These are phyloP conservation scores for Dissoconium aciculare DNA, from an alignment of 2,329 filamentous ascomycete genomes.

Conservation along the genomic window DNA sequence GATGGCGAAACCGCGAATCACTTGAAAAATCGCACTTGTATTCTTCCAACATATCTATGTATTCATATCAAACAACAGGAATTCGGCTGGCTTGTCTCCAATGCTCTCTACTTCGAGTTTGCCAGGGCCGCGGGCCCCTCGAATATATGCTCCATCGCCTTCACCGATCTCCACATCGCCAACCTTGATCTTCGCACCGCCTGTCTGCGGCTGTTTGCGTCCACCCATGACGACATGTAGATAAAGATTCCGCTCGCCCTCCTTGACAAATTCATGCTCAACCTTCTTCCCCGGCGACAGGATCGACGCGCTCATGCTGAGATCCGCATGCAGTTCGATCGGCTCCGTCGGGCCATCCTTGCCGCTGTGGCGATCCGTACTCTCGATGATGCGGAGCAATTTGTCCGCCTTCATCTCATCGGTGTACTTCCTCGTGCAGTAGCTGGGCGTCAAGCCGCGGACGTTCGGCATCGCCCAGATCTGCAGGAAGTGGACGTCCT, in stretches of 20 bases:
- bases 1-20: too few species aligned
- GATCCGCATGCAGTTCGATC: constrained; percentile 72
- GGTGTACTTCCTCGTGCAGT: constrained; percentile 58
- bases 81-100: constrained; percentile 33
- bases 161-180: constrained; percentile 54
- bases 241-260: constrained; percentile 56
- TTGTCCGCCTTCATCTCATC: constrained; percentile 57
- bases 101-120: constrained; percentile 34
- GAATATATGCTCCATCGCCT: constrained; percentile 69
- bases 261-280: constrained; percentile 54
- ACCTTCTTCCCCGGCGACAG: constrained; percentile 51
- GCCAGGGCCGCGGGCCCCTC: constrained; percentile 31
- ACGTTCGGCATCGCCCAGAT: constrained; percentile 78
- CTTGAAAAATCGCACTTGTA: too few species aligned
- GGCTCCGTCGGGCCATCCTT: constrained; percentile 52
- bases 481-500: constrained; percentile 71
- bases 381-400: constrained; percentile 64
- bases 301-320: constrained; percentile 68
- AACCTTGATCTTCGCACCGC: constrained; percentile 56
- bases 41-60: too few species aligned
- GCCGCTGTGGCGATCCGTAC: constrained; percentile 47
- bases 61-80: constrained; percentile 38
- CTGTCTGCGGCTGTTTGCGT: constrained; percentile 43
- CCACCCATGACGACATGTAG: constrained; percentile 61
- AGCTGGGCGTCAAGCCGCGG: constrained; percentile 54